Evolutionary conservation across 371 early-diverging fungal species (phyloP).

Genomic region (Phascolomyces articulosus): DNA sequence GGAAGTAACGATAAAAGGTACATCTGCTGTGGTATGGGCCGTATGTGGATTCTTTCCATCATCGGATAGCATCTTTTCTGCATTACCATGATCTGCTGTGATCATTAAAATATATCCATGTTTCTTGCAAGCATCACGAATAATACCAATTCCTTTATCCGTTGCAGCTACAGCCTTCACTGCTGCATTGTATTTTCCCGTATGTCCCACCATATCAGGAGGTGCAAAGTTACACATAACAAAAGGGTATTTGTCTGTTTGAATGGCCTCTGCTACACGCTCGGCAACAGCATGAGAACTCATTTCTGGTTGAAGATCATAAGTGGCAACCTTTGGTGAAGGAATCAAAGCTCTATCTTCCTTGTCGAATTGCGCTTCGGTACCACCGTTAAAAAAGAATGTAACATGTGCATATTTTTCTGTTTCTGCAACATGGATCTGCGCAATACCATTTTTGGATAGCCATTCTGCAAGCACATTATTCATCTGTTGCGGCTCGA

Average conservation of each 20-base stretch:
- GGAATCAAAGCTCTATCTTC: conserved; percentile 93
- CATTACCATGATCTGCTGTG: conserved; percentile 99
- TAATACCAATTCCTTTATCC: conserved; percentile 92
- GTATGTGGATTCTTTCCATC: conserved; percentile 90
- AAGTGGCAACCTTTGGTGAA: conserved; percentile 97
- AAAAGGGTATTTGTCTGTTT: conserved; percentile 83
- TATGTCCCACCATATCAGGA: conserved; percentile 99
- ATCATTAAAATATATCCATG: conserved; percentile 93
- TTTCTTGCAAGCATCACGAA: conserved; percentile 90
- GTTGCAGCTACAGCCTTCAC: conserved; percentile 92
- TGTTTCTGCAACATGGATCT: conserved; percentile 98
- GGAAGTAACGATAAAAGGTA: conserved; percentile 92
- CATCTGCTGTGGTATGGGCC: conserved; percentile 93
- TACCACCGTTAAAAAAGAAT: conserved; percentile 99
- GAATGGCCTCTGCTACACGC: conserved; percentile 86
- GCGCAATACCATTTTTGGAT: conserved; percentile 79
- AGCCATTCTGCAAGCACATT: conserved; percentile 98
- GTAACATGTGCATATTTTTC: conserved; percentile 99
- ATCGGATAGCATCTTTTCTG: conserved; percentile 97
- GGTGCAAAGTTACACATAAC: conserved; percentile 99
- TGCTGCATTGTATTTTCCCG: conserved; percentile 96
- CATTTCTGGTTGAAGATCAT: conserved; percentile 98
- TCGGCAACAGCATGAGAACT: conserved; percentile 87
- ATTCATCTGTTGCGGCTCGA: conserved; percentile 94
- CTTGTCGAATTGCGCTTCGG: conserved; percentile 83